Evolutionary conservation across 148 eudicot species (phyloP).

Genomic region (Cornus florida): DNA sequence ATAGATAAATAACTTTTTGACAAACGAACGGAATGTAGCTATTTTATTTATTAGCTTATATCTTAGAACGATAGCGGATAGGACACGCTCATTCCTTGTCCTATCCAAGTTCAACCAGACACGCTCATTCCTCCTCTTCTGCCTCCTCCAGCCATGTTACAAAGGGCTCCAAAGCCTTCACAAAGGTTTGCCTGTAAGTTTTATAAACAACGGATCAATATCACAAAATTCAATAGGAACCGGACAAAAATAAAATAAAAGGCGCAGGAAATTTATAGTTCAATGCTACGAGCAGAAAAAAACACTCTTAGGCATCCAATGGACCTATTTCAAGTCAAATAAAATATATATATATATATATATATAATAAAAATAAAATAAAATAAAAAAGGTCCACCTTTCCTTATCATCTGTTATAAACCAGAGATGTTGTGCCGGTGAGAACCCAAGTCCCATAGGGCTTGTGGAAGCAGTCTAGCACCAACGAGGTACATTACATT

Average conservation of each 20-base stretch:
- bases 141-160: slow-evolving; percentile 99
- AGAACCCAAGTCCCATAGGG: too few relatives aligned
- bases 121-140: slow-evolving; percentile 77
- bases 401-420: too few relatives aligned
- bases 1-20: not conserved
- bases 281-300: too few relatives aligned
- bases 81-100: too few relatives aligned
- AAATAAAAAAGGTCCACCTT: too few relatives aligned
- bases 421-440: too few relatives aligned
- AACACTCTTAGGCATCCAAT: too few relatives aligned
- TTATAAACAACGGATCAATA: slow-evolving; percentile 1
- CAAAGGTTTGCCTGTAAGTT: slow-evolving; percentile 72
- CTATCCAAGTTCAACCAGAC: not conserved
- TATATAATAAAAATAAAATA: too few relatives aligned
- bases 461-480: too few relatives aligned
- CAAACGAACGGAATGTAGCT: not conserved
- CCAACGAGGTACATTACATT: too few relatives aligned
- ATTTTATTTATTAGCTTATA: not conserved
- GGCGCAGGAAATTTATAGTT: not conserved
- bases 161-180: slow-evolving; percentile 88
- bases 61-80: slow-evolving; percentile 2
- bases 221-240: not conserved
- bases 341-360: too few relatives aligned
- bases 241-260: not conserved
- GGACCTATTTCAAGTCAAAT: too few relatives aligned